Conservation (phyloP, 768 basidiomycete species). For the Psilocybe sp. region DNA sequence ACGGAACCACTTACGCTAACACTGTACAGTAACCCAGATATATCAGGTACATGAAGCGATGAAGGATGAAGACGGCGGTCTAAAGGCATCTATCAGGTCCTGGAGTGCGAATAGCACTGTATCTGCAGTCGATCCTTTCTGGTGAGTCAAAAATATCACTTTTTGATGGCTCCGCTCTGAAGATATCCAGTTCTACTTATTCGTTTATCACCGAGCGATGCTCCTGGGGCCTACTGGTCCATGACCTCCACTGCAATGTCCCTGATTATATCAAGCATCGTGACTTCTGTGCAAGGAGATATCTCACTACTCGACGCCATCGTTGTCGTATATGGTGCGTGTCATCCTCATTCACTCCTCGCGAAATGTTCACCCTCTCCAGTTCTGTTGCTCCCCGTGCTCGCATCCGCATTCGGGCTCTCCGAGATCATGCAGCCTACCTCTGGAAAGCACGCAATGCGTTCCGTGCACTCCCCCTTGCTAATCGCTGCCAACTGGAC, state of each 20-base stretch:
- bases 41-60: constrained; percentile 13
- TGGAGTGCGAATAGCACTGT: constrained; percentile 22
- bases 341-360: not conserved
- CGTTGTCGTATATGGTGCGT: constrained; percentile 21
- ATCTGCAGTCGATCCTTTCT: constrained; percentile 21
- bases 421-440: constrained; percentile 15
- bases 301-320: constrained; percentile 24
- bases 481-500: constrained; percentile 24
- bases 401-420: constrained; percentile 22
- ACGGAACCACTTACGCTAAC: no score
- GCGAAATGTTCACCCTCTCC: not conserved
- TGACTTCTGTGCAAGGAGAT: constrained; percentile 13
- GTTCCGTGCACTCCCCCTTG: constrained; percentile 20
- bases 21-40: constrained; percentile 18
- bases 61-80: not conserved
- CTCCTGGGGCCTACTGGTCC: constrained; percentile 25
- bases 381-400: constrained; percentile 22
- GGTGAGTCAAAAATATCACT: constrained; percentile 6
- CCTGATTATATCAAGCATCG: constrained; percentile 21
- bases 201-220: constrained; percentile 23
- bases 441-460: constrained; percentile 13
- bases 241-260: constrained; percentile 25
- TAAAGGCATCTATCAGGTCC: constrained; percentile 12
- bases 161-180: not conserved
- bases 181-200: constrained; percentile 20